These are phyloP conservation scores for Colletotrichum sublineola DNA, from an alignment of 2,329 filamentous ascomycete genomes.

Conservation along the genomic window DNA sequence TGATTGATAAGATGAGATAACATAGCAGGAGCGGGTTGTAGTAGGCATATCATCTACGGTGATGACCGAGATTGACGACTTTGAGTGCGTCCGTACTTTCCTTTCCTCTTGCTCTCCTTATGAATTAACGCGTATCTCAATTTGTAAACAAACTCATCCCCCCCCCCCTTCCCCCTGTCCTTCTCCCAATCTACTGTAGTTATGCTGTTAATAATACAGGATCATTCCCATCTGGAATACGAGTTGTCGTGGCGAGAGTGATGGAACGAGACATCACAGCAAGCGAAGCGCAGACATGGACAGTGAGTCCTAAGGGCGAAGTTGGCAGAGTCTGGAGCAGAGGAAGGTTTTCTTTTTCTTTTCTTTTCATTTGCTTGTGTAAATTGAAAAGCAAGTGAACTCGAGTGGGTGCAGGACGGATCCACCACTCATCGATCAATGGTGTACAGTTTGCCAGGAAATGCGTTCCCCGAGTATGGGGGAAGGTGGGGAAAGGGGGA, in stretches of 20 bases:
- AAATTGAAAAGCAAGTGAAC: not conserved
- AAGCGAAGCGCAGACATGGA: not conserved
- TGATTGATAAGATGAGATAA: slow-evolving; percentile 25
- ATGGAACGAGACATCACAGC: not conserved
- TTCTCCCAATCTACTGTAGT: no score
- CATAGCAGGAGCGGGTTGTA: not conserved
- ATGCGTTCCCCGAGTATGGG: not conserved
- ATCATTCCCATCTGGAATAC: not conserved
- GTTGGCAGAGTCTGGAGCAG: not conserved
- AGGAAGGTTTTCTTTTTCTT: no score
- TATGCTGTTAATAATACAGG: no score
- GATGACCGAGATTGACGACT: not conserved
- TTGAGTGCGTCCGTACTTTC: not conserved
- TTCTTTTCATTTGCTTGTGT: no score
- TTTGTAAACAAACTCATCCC: not conserved
- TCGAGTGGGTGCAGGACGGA: not conserved
- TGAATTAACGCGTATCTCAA: not conserved
- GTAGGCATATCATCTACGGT: not conserved
- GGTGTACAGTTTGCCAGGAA: not conserved
- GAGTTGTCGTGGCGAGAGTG: not conserved
- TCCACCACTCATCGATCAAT: not conserved
- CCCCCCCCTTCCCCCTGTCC: no score
- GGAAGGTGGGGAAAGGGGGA: not conserved
- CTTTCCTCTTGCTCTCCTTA: not conserved
- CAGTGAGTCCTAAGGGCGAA: not conserved